Base-by-base conservation (phyloP, 225 moss, liverwort and hornwort species). In the Physcomitrellopsis africana region DNA sequence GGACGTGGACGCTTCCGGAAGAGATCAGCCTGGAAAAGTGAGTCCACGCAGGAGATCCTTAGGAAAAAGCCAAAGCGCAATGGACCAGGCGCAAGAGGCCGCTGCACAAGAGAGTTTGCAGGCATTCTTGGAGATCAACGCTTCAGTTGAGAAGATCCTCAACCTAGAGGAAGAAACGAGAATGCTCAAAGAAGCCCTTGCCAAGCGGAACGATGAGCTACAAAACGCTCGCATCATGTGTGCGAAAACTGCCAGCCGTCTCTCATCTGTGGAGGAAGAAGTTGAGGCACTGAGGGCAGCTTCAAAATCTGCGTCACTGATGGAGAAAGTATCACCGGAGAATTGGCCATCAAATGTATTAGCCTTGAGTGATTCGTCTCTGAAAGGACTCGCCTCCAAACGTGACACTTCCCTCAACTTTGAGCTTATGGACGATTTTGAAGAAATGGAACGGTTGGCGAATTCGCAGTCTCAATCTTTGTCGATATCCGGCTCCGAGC, bases 201-300 rank as follows among this genome's bases (percentile, higher is more conserved):
- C 83, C 7, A 89, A 57, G 78, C 81, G 89, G 69, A 86, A 83
- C 14, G 84, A 79, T 16, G 93, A 93, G 53, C 76, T 93, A 60
- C 93, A 91, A 48, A 80, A 58, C 3, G 87, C 93, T 18, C 85
- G 91, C 26, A 82, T 91, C 51, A 93, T 91, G 91, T 93, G 93
- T 77, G 93, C 89, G 1, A 91, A 83, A 71, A 93, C 93, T 22
- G 91, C 93, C 23, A 91, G 86, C 69, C 86, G 89, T 70, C 86
- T 93, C 5, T 93, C 93, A 8, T 67, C 65, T 9, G 89, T 79
- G 5, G 93, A 93, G 69, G 89, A 93, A n/a, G 86, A 93, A 73
- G 64, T 93, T n/a, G 84, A 79, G 59, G 46, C 52, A 2, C 60
- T 82, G 8, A 79, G 73, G 67, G 45, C 78, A 69, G 77, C 63